phyloP scores from a whole-genome alignment of 768 basidiomycete genomes.

The Suillus ampliporus region DNA sequence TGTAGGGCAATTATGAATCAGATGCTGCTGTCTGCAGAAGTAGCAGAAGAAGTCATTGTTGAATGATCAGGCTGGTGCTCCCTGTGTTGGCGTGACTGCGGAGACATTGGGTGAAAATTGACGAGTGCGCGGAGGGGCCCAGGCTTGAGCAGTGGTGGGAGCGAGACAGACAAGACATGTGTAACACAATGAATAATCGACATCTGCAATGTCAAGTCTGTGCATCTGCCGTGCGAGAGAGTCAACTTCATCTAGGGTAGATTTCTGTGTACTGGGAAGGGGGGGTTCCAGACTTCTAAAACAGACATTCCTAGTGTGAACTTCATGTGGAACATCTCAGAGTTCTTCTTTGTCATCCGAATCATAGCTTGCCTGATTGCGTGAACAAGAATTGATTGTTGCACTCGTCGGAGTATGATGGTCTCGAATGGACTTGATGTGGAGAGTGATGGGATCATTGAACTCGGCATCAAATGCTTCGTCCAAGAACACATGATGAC shows the following conservation, averaged over 20 bases:
- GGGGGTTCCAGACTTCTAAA: too few species aligned
- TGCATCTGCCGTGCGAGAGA: constrained; percentile 5
- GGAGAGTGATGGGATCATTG: neutral
- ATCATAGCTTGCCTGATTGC: neutral
- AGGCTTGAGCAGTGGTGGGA: constrained; percentile 10
- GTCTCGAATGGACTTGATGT: neutral
- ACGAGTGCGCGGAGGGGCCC: neutral
- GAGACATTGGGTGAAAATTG: neutral
- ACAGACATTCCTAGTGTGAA: neutral
- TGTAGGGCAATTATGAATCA: too few species aligned
- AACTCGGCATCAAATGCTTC: neutral
- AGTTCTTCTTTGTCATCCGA: neutral
- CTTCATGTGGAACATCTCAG: neutral
- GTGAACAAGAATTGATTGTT: too few species aligned
- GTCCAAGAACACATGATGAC: neutral
- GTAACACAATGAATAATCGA: constrained; percentile 4
- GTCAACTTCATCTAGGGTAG: constrained; percentile 1
- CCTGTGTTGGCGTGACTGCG: too few species aligned
- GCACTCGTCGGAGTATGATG: neutral
- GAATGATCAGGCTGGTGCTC: too few species aligned
- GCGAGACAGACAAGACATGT: constrained; percentile 7
- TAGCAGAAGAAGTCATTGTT: too few species aligned
- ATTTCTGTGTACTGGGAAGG: too few species aligned
- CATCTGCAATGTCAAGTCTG: neutral
- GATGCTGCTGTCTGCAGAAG: too few species aligned